Percentiles rank a stretch among this genome's conserved stretches.
These are phyloP conservation scores for Chlamydomonas incerta DNA, from an alignment of 139 green algal genomes.

Conservation along the genomic window DNA sequence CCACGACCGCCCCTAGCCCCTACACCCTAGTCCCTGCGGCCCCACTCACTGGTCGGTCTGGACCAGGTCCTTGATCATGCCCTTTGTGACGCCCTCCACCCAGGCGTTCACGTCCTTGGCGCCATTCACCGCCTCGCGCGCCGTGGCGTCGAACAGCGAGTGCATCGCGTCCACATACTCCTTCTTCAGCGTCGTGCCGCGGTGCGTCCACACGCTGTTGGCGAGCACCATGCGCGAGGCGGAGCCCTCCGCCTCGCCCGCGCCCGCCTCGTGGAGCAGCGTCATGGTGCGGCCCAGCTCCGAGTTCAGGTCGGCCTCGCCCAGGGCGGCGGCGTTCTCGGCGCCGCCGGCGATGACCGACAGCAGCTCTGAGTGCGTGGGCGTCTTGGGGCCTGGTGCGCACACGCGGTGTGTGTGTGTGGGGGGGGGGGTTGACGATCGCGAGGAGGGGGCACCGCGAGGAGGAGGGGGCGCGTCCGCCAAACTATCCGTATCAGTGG, in stretches of 20 bases:
- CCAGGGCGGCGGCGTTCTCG: no score
- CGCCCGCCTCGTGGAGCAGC: neutral
- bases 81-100: conserved; percentile 10
- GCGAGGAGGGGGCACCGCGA: neutral
- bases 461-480: neutral
- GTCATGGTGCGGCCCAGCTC: conserved; percentile 9
- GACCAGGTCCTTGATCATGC: conserved; percentile 29
- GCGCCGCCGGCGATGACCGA: neutral
- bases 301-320: conserved; percentile 25
- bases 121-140: neutral
- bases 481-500: no score
- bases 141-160: conserved; percentile 10
- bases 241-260: neutral
- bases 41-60: conserved; percentile 9
- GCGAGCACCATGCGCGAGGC: conserved; percentile 2
- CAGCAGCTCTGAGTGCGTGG: conserved; percentile 22
- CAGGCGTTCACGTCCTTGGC: conserved; percentile 34
- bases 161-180: conserved; percentile 10
- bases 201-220: conserved; percentile 26
- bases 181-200: neutral
- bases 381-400: neutral
- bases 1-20: neutral
- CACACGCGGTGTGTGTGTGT: neutral
- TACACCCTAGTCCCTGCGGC: neutral
- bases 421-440: neutral